Evolutionary conservation across 192 early-diverging fungal genomes (phyloP).

Genomic region (Haplosporangium gracile): DNA sequence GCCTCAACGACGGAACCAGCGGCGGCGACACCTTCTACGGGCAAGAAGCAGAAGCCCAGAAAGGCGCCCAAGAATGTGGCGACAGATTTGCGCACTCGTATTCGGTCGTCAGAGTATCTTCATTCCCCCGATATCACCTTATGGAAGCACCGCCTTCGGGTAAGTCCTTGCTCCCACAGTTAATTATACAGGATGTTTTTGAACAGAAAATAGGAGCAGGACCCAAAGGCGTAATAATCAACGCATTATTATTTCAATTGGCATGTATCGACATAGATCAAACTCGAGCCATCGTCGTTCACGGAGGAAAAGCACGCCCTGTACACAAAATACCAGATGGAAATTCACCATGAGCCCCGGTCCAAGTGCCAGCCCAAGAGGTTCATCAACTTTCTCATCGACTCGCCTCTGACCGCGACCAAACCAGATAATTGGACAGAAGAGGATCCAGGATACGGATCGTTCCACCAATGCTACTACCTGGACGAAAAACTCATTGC

Average conservation of each 20-base stretch:
- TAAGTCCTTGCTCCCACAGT: background rate
- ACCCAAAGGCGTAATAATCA: background rate
- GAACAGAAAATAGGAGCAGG: background rate
- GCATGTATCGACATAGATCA: constrained; percentile 53
- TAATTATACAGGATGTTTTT: background rate
- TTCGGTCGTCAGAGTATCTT: constrained; percentile 43
- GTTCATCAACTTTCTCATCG: constrained; percentile 77
- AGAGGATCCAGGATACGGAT: constrained; percentile 70
- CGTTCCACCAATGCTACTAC: constrained; percentile 95
- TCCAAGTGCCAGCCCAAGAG: constrained; percentile 64
- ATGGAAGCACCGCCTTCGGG: constrained; percentile 55
- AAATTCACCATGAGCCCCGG: constrained; percentile 82
- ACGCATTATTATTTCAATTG: background rate
- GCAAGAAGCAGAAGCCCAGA: constrained; percentile 53
- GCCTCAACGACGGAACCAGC: background rate
- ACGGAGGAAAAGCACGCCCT: constrained; percentile 81
- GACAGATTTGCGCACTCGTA: constrained; percentile 39
- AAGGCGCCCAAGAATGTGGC: constrained; percentile 40
- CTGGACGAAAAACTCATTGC: constrained; percentile 86
- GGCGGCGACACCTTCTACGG: background rate
- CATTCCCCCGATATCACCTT: constrained; percentile 22
- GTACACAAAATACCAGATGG: constrained; percentile 85
- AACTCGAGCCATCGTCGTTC: constrained; percentile 75
- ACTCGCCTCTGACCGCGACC: constrained; percentile 71
- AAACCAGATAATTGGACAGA: constrained; percentile 23